Percentiles rank a stretch among this genome's conserved stretches.
Evolutionary conservation across 768 basidiomycete genomes (phyloP).

Genomic region (Suillus variegatus): DNA sequence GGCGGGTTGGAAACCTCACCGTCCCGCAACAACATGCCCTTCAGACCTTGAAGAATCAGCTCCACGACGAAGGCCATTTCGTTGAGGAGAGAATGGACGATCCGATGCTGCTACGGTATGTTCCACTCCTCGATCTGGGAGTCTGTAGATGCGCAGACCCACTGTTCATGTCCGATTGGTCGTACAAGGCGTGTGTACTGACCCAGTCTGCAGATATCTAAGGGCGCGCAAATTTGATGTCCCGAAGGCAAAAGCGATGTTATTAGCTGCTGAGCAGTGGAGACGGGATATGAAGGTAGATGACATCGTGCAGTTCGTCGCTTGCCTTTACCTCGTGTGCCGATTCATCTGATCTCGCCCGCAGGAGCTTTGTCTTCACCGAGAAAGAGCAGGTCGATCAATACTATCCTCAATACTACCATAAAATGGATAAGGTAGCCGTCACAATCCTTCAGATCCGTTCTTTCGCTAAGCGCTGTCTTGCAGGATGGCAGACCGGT

Average conservation of each 20-base stretch:
- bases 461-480: constrained; percentile 1
- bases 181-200: neutral
- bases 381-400: constrained; percentile 84
- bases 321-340: neutral
- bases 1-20: constrained; percentile 79
- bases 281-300: constrained; percentile 83
- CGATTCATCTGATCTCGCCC: neutral
- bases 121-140: constrained; percentile 5
- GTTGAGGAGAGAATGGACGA: constrained; percentile 71
- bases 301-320: constrained; percentile 63
- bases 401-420: constrained; percentile 95
- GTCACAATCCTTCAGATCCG: neutral
- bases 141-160: constrained; percentile 3
- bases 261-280: constrained; percentile 84
- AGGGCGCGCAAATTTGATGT: constrained; percentile 94
- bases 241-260: constrained; percentile 79
- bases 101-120: constrained; percentile 64
- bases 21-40: constrained; percentile 62
- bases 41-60: constrained; percentile 64
- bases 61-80: constrained; percentile 60
- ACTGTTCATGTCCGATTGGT: constrained; percentile 20
- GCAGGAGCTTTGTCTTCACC: constrained; percentile 82
- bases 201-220: constrained; percentile 63
- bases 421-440: constrained; percentile 88
- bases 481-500: constrained; percentile 88